Conservation (phyloP, 176 grass and related monocot species). For the Elaeis guineensis region DNA sequence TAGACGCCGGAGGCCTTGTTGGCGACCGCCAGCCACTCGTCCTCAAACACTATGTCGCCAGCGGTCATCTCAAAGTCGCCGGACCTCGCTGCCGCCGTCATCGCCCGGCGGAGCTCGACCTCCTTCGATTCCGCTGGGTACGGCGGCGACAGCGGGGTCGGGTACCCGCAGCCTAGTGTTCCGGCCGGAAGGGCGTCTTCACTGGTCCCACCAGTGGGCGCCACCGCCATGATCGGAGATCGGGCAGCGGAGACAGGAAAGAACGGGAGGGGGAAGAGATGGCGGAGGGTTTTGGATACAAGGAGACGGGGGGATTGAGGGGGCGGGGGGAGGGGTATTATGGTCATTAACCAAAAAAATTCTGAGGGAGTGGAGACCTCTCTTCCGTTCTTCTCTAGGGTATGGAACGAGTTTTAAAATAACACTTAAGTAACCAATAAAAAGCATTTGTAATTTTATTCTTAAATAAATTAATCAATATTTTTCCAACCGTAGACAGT, state of each 20-base stretch:
- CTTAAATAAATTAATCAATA: too few species aligned
- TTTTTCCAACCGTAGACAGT: too few species aligned
- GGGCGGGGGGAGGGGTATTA: constrained; percentile 23
- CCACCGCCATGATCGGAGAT: constrained; percentile 7
- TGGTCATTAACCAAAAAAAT: constrained; percentile 24
- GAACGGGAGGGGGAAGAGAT: not conserved
- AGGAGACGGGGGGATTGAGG: not conserved
- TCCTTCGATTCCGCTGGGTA: constrained; percentile 72
- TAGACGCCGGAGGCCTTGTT: constrained; percentile 83
- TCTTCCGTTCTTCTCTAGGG: too few species aligned
- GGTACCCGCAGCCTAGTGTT: constrained; percentile 15
- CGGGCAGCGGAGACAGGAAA: not conserved
- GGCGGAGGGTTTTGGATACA: not conserved
- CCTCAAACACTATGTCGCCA: constrained; percentile 55
- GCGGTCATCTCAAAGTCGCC: constrained; percentile 7
- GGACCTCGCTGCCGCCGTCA: constrained; percentile 61
- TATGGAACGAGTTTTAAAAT: too few species aligned
- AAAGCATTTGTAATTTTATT: too few species aligned
- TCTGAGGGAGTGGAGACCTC: not conserved
- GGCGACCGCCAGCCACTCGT: constrained; percentile 67
- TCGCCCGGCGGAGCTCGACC: constrained; percentile 72
- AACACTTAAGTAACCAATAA: too few species aligned
- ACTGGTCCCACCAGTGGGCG: not conserved
- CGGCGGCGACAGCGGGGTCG: constrained; percentile 61
- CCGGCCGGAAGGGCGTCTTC: too few species aligned